Percentiles rank a stretch among this genome's conserved stretches.
Conservation (phyloP, 345 rosid genomes). For the Melastoma malabathricum region DNA sequence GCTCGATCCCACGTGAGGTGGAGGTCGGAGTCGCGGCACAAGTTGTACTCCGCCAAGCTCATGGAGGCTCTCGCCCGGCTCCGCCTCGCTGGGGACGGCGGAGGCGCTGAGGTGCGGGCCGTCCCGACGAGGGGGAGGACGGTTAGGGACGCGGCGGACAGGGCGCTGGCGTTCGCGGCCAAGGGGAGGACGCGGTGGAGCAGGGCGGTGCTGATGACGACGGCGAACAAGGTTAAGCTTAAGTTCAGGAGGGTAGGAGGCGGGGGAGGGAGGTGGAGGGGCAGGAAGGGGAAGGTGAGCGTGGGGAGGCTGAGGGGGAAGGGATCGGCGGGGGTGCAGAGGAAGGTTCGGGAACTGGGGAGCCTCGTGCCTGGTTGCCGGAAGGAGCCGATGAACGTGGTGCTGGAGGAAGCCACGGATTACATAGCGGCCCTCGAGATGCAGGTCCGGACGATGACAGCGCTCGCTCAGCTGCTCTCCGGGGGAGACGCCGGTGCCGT, state of each 20-base stretch:
- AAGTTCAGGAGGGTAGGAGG: conserved; percentile 51
- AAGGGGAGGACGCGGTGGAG: conserved; percentile 88
- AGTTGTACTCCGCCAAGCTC: conserved; percentile 73
- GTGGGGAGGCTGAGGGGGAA: conserved; percentile 43
- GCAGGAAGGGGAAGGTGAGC: conserved; percentile 58
- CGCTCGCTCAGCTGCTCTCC: conserved; percentile 49
- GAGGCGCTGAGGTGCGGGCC: conserved; percentile 25
- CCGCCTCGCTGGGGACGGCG: conserved; percentile 29
- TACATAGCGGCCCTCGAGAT: conserved; percentile 95
- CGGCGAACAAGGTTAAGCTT: conserved; percentile 48
- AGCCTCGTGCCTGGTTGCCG: conserved; percentile 97
- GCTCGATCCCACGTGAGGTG: conserved; percentile 25
- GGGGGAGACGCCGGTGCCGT: conserved; percentile 14
- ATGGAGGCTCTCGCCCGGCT: conserved; percentile 55
- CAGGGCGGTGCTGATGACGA: conserved; percentile 47
- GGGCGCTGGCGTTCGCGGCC: conserved; percentile 66
- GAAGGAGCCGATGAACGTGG: conserved; percentile 72
- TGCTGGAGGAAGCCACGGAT: conserved; percentile 87
- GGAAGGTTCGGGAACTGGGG: conserved; percentile 73
- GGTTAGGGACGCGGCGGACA: conserved; percentile 78
- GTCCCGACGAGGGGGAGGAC: conserved; percentile 29
- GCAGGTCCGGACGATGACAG: conserved; percentile 91
- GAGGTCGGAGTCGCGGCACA: conserved; percentile 74
- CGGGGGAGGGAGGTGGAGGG: conserved; percentile 21
- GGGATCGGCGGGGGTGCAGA: conserved; percentile 62